Evolutionary conservation across 2,329 filamentous ascomycete genomes (phyloP).

Genomic region (Colletotrichum simmondsii): DNA sequence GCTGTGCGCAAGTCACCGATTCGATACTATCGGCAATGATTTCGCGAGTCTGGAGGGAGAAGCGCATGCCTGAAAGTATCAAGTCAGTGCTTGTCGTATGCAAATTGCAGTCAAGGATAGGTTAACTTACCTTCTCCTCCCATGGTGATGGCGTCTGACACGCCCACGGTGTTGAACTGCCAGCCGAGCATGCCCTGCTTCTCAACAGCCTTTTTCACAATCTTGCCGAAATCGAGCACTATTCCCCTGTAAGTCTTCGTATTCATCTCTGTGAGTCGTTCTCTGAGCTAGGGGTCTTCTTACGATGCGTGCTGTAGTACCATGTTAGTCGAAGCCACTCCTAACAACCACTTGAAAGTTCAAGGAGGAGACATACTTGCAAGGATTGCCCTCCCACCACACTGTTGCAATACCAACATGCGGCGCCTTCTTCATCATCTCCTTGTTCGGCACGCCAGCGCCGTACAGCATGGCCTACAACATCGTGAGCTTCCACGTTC

Average conservation of each 20-base stretch:
- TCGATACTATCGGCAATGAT: constrained; percentile 96
- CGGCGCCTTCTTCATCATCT: constrained; percentile 89
- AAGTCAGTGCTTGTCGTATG: constrained; percentile 20
- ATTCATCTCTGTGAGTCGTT: too few species aligned
- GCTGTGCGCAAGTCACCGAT: constrained; percentile 90
- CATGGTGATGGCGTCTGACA: constrained; percentile 96
- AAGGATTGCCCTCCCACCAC: constrained; percentile 98
- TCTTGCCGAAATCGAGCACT: constrained; percentile 88
- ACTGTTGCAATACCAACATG: constrained; percentile 92
- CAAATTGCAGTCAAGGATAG: background rate
- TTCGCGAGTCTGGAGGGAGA: constrained; percentile 89
- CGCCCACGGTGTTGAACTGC: constrained; percentile 92
- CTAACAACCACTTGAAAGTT: background rate
- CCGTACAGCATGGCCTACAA: constrained; percentile 91
- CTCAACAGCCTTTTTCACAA: constrained; percentile 83
- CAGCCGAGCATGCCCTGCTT: constrained; percentile 91
- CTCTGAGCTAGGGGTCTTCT: constrained; percentile 32
- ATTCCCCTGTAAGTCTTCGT: background rate
- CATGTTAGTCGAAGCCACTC: constrained; percentile 8
- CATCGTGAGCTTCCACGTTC: constrained; percentile 6
- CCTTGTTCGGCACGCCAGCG: constrained; percentile 83
- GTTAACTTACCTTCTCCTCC: constrained; percentile 78
- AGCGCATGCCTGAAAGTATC: constrained; percentile 79
- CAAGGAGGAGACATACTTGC: constrained; percentile 72
- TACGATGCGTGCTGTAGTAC: constrained; percentile 52